Conservation (phyloP, 257 asterid genomes). For the Vinca minor region DNA sequence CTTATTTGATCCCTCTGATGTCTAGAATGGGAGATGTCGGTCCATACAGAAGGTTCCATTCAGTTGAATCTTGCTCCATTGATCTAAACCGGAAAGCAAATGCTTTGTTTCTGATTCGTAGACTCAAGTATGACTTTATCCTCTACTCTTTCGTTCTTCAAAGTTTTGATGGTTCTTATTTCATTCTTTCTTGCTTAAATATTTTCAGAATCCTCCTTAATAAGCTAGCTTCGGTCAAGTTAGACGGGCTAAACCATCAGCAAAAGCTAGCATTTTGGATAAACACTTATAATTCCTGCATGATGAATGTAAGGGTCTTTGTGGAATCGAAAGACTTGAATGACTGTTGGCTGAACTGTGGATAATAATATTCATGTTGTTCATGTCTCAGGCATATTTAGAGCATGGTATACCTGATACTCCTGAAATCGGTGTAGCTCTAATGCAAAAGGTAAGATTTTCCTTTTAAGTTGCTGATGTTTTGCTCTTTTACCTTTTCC, state of each 20-base stretch:
- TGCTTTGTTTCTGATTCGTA: slow-evolving; percentile 46
- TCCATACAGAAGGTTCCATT: slow-evolving; percentile 32
- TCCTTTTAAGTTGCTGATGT: slow-evolving; percentile 4
- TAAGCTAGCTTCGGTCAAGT: slow-evolving; percentile 50
- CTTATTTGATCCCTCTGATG: slow-evolving; percentile 32
- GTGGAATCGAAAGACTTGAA: not conserved
- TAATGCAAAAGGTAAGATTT: slow-evolving; percentile 70
- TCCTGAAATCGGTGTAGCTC: slow-evolving; percentile 53
- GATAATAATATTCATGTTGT: not conserved
- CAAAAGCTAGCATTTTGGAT: slow-evolving; percentile 95
- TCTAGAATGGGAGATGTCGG: slow-evolving; percentile 44
- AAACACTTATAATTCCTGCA: slow-evolving; percentile 84
- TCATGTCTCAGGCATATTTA: slow-evolving; percentile 47
- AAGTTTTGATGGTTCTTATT: not conserved
- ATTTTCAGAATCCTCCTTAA: slow-evolving; percentile 53
- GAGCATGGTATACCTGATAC: slow-evolving; percentile 62
- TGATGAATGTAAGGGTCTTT: slow-evolving; percentile 65
- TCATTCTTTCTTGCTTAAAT: slow-evolving; percentile 1
- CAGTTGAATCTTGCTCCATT: slow-evolving; percentile 42
- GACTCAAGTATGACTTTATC: slow-evolving; percentile 41
- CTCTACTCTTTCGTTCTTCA: not conserved
- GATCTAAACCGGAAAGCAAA: slow-evolving; percentile 44
- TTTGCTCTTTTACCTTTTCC: not conserved
- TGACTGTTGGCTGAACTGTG: not conserved
- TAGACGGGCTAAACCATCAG: slow-evolving; percentile 66